A percentile compares a stretch with the other conserved stretches of the same genome.
Conservation (phyloP, 805 yeast species). For the Kazachstania bromeliacearum region DNA sequence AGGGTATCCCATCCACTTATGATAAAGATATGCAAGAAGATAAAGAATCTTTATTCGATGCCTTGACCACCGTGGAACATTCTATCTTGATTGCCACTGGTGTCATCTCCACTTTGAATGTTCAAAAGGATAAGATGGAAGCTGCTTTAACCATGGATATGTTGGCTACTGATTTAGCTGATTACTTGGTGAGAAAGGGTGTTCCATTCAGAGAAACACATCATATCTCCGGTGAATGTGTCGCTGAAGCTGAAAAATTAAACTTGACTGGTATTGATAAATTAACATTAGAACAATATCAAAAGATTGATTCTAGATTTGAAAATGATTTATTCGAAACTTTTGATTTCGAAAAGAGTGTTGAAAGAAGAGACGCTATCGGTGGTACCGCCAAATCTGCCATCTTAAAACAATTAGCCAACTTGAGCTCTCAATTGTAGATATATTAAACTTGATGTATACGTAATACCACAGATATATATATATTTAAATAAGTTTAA, state of each 20-base stretch:
- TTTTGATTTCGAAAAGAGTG: slow-evolving; percentile 89
- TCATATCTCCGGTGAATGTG: slow-evolving; percentile 97
- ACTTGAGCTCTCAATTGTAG: slow-evolving; percentile 19
- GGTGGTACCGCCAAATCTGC: slow-evolving; percentile 97
- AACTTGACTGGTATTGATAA: slow-evolving; percentile 78
- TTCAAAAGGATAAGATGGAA: slow-evolving; percentile 68
- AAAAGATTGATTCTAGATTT: slow-evolving; percentile 72
- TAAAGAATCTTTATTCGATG: slow-evolving; percentile 95
- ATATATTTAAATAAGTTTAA: too few species aligned
- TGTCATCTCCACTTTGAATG: slow-evolving; percentile 76
- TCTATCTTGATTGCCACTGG: slow-evolving; percentile 93
- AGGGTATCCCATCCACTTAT: slow-evolving; percentile 96
- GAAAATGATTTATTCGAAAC: slow-evolving; percentile 69
- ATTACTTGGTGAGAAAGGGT: slow-evolving; percentile 92
- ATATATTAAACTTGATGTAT: too few species aligned
- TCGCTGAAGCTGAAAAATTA: slow-evolving; percentile 74
- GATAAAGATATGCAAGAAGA: slow-evolving; percentile 99
- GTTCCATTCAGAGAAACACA: slow-evolving; percentile 99
- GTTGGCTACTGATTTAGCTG: slow-evolving; percentile 98
- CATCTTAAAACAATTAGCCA: slow-evolving; percentile 59
- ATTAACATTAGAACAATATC: slow-evolving; percentile 66
- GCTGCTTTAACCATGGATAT: slow-evolving; percentile 94
- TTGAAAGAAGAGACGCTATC: slow-evolving; percentile 90
- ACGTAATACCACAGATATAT: too few species aligned
- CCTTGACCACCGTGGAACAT: slow-evolving; percentile 82